A percentile compares a stretch with the other conserved stretches of the same genome.
Conservation (phyloP, 2,329 filamentous ascomycete species). For the Pyricularia sp. region DNA sequence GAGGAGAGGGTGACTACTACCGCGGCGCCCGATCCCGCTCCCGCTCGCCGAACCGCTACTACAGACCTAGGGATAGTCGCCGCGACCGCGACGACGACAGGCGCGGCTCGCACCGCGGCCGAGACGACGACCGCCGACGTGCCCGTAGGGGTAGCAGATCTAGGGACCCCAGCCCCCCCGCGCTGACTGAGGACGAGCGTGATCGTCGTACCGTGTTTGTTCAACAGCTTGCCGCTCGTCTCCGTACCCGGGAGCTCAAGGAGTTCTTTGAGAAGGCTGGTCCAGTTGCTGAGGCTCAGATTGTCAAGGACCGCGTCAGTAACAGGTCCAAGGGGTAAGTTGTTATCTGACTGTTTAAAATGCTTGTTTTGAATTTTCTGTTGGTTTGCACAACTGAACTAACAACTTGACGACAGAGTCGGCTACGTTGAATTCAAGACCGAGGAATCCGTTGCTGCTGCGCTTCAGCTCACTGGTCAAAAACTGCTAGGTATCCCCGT, state of each 20-base stretch:
- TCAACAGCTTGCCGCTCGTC: conserved; percentile 88
- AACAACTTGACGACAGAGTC: conserved; percentile 45
- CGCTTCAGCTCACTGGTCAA: conserved; percentile 96
- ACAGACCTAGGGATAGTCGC: conserved; percentile 37
- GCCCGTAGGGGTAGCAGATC: conserved; percentile 17
- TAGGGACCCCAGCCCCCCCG: conserved; percentile 45
- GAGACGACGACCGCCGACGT: conserved; percentile 37
- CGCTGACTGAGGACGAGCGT: conserved; percentile 81
- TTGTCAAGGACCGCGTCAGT: conserved; percentile 94
- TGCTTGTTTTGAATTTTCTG: conserved; percentile 15
- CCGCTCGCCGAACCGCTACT: conserved; percentile 53
- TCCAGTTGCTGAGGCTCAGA: conserved; percentile 91
- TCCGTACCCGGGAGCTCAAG: conserved; percentile 85
- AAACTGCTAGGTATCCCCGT: conserved; percentile 97
- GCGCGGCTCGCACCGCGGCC: conserved; percentile 22
- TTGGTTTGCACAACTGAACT: conserved; percentile 13
- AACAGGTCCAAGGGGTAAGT: conserved; percentile 91
- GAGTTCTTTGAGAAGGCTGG: conserved; percentile 93
- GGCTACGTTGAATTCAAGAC: conserved; percentile 98
- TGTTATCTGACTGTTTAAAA: not conserved
- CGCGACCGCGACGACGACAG: conserved; percentile 26
- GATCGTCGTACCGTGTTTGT: conserved; percentile 96
- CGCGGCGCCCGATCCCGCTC: conserved; percentile 58
- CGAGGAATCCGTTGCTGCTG: conserved; percentile 84
- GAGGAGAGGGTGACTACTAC: conserved; percentile 60